These are phyloP conservation scores for Aegilops sharonensis DNA, from an alignment of 176 grass and related monocot species.

Conservation along the genomic window DNA sequence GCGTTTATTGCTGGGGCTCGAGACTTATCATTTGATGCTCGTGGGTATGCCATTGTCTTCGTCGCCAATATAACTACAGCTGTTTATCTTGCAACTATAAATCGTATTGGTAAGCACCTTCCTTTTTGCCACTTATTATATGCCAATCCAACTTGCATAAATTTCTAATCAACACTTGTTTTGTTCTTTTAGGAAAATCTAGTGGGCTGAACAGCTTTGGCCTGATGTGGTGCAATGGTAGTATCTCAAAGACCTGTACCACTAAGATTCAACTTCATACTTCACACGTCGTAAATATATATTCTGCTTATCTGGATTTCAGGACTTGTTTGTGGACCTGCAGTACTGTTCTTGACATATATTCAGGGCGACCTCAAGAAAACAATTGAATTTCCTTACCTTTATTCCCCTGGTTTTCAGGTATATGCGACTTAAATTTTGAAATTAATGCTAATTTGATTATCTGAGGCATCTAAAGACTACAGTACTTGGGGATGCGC, in stretches of 20 bases:
- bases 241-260: constrained; percentile 20
- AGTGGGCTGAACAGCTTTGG: constrained; percentile 98
- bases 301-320: constrained; percentile 36
- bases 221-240: constrained; percentile 99
- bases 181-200: constrained; percentile 72
- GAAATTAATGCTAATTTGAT: constrained; percentile 20
- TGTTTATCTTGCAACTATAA: constrained; percentile 98
- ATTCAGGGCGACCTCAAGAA: constrained; percentile 72
- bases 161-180: constrained; percentile 22
- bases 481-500: neutral
- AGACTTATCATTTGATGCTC: constrained; percentile 93
- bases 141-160: neutral
- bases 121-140: constrained; percentile 8
- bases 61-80: constrained; percentile 93
- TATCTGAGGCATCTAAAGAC: constrained; percentile 8
- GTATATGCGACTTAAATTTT: constrained; percentile 27
- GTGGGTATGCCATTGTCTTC: constrained; percentile 87
- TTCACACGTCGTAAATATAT: constrained; percentile 4
- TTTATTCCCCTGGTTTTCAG: constrained; percentile 82
- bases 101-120: constrained; percentile 70
- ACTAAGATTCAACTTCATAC: constrained; percentile 5
- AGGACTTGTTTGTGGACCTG: constrained; percentile 94
- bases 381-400: constrained; percentile 83
- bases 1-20: constrained; percentile 86
- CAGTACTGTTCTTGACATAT: constrained; percentile 85